Evolutionary conservation across 371 early-diverging fungal species (phyloP), one percentile per base, ranked within the genome.

Genomic region (Mortierella sp.): DNA sequence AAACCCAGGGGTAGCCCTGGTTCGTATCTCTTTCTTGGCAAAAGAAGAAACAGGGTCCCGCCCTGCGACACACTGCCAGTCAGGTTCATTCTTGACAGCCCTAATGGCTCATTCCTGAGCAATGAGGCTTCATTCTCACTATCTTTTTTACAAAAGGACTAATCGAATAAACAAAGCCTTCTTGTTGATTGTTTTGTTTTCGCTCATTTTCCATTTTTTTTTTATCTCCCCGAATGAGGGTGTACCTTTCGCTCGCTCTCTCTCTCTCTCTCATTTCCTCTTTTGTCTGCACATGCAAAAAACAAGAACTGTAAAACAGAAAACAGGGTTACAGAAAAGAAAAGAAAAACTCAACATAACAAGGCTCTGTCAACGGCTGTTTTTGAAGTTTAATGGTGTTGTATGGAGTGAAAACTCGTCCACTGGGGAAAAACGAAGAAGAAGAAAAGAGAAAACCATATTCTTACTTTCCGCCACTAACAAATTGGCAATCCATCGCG

Each of bases 1-100:
- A 63, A 63, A 34, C 34, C 63, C 63, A 63, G 63, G 63, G 63
- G 14, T 58, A 57, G 8, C 9, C 63, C 63, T 63, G 63, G 63
- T 63, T 34, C 63, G 63, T 63, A 14, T 16, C 14, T 50, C 2
- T 13, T 5, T 55, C 55, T 63, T 34, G 34, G 63, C 63, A 34
- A 34, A 57, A 63, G 19, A 63, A 0, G 16, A 63, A 63, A 63
- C 7, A 31, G 28, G 63, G 31, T 21, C 63, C 63, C 8, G 34
- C 34, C 34, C 26, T 16, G 63, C 63, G 63, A 63, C 63, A 63
- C 63, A 60, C 14, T 34, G 63, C 63, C 63, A 63, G 34, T 63
- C 63, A 63, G 63, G 63, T 19, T 21, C 34, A 31, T 63, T 63
- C 34, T 38, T 38, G 42, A 38, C 42, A 38, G n/a, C n/a, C n/a